A percentile compares a stretch with the other conserved stretches of the same genome.
Evolutionary conservation across 2,329 filamentous ascomycete genomes (phyloP).

Genomic region (Graphilbum ipis-grandicollis): DNA sequence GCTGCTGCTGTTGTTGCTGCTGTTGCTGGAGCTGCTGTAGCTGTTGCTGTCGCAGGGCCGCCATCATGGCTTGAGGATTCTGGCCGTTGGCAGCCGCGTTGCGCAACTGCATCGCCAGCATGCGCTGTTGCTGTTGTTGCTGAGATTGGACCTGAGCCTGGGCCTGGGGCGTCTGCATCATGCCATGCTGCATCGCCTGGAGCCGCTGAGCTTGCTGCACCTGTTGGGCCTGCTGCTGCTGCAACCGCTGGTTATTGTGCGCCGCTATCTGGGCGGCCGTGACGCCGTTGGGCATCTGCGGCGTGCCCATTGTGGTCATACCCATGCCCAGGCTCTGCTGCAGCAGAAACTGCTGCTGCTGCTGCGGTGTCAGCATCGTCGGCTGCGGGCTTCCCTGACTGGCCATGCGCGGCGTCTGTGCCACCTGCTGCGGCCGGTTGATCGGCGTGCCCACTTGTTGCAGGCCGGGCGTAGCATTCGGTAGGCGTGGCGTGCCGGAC

Average conservation of each 20-base stretch:
- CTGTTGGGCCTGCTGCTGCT: constrained; percentile 21
- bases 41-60: constrained; percentile 17
- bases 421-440: constrained; percentile 25
- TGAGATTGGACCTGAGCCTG: constrained; percentile 12
- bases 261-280: constrained; percentile 25
- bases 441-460: constrained; percentile 33
- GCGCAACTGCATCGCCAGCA: constrained; percentile 15
- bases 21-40: constrained; percentile 1
- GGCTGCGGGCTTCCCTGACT: constrained; percentile 40
- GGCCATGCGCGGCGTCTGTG: constrained; percentile 35
- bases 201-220: constrained; percentile 5
- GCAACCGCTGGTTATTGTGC: constrained; percentile 29
- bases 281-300: constrained; percentile 15
- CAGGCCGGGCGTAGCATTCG: constrained; percentile 43
- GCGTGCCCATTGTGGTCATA: constrained; percentile 24
- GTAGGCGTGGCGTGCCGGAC: constrained; percentile 45
- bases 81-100: constrained; percentile 15
- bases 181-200: constrained; percentile 16
- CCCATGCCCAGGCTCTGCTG: too few relatives aligned
- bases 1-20: constrained; percentile 16
- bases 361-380: constrained; percentile 38
- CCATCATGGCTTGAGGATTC: constrained; percentile 10
- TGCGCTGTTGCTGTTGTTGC: constrained; percentile 18
- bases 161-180: constrained; percentile 22
- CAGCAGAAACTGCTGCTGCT: constrained; percentile 21